phyloP scores from a whole-genome alignment of 768 basidiomycete genomes.

The Pisolithus albus region DNA sequence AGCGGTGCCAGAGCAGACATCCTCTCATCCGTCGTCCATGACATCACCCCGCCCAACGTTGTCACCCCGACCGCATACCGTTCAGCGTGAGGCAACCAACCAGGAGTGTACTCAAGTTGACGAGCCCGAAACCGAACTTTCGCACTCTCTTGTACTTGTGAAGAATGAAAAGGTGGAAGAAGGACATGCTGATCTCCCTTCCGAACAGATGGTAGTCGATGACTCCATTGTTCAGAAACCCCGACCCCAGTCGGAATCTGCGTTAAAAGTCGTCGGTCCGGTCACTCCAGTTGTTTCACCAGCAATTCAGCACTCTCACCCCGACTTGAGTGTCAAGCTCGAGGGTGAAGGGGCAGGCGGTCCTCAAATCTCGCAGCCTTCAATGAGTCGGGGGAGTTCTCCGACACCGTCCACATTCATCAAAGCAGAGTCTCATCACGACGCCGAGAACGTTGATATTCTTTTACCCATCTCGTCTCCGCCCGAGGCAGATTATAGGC shows the following conservation, averaged over 20 bases:
- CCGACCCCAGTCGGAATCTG: background rate
- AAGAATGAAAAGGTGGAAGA: background rate
- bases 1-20: background rate
- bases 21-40: background rate
- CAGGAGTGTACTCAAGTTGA: no score
- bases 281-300: background rate
- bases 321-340: slow-evolving; percentile 5
- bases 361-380: slow-evolving; percentile 10
- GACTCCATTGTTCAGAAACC: background rate
- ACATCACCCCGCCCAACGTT: background rate
- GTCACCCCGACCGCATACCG: background rate
- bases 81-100: background rate
- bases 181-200: background rate
- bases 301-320: background rate
- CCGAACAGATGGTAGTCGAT: background rate
- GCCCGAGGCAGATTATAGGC: slow-evolving; percentile 5
- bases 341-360: background rate
- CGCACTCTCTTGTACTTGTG: background rate
- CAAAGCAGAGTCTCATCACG: background rate
- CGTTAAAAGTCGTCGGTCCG: background rate
- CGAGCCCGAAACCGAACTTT: background rate
- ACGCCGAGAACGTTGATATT: background rate
- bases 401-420: background rate
- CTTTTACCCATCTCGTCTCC: slow-evolving; percentile 5
- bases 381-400: background rate